phyloP scores from a whole-genome alignment of 164 flowering plant species.

The Hamamelis virginiana region DNA sequence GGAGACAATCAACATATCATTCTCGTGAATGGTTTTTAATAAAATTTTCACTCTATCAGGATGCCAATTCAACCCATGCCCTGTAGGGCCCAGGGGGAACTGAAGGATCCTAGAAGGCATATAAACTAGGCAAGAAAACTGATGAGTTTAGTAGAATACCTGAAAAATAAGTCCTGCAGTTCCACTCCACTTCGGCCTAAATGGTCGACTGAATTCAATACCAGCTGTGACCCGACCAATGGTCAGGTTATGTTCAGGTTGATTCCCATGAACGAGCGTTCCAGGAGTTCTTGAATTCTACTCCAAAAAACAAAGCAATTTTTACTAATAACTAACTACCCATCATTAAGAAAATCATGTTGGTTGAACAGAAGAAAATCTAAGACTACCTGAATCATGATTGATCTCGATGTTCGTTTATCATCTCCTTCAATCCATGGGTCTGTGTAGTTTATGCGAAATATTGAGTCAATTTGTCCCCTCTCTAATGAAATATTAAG shows the following conservation, averaged over 20 bases:
- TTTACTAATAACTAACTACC: neutral
- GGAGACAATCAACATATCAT: neutral
- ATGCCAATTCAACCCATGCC: neutral
- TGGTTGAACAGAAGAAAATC: neutral
- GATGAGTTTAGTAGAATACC: slow-evolving; percentile 37
- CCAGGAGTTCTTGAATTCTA: slow-evolving; percentile 98
- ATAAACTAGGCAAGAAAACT: neutral
- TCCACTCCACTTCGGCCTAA: slow-evolving; percentile 96
- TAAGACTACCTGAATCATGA: slow-evolving; percentile 77
- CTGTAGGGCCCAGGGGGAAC: neutral
- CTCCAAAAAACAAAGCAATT: neutral
- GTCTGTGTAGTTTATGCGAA: slow-evolving; percentile 86
- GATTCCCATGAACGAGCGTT: slow-evolving; percentile 81
- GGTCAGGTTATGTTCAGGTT: slow-evolving; percentile 57
- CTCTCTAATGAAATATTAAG: slow-evolving; percentile 90
- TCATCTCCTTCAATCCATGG: slow-evolving; percentile 99
- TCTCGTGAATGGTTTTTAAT: neutral
- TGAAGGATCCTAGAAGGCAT: neutral
- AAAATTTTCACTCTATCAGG: neutral
- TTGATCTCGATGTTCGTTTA: slow-evolving; percentile 86
- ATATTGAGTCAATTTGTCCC: slow-evolving; percentile 92
- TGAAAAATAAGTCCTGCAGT: slow-evolving; percentile 88
- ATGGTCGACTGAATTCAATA: slow-evolving; percentile 84
- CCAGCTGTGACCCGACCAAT: slow-evolving; percentile 90
- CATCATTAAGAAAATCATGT: neutral